Evolutionary conservation across 768 basidiomycete species (phyloP), one percentile per base, ranked within the genome.

Genomic region (Boletus sensibilis): DNA sequence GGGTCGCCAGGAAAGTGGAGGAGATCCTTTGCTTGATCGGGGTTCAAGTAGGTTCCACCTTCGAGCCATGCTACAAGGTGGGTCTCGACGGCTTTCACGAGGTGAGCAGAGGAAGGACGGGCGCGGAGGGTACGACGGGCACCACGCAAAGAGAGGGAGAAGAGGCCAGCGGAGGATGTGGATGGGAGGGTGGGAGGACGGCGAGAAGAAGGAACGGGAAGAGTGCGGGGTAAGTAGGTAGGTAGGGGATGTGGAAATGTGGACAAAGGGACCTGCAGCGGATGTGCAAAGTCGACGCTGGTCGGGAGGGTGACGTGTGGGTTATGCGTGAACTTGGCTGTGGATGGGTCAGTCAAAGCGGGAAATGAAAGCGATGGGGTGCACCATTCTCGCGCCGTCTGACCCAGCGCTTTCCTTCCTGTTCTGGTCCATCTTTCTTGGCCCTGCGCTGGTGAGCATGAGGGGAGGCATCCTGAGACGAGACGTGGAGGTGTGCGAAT

Each of bases 191-290:
- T 52, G 4, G 67, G 56, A 0, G 81, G 75, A 14, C 76, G 74
- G 4, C 66, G 55, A 1, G 78, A 64, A 8, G 80, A 63, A 0
- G 88, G 83, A 0, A 88, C 62, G 53, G 78, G 76, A 9, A 78
- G 69, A 52, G 76, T 83, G 41, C 91, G 86, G 6, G 84, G 79
- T 6, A 93, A 80, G 64, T 83, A 91, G 1, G 78, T 44, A 0
- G 92, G 91, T 0, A 92, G 75, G 0, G 92, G 92, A 57, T 82
- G 79, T 2, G 91, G 90, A 64, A 92, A 93, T 0, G 91, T 92
- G 11, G 84, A 35, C 4, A 72, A 74, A 0, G 74, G 71, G 29
- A 68, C 68, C 4, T 85, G 82, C 4, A 70, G 58, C 1, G 76
- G 75, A 5, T 82, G 62, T 6, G 66, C 61, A 59, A 82, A 79